Conservation (phyloP, 768 basidiomycete species). For the Boletus reticulatus region DNA sequence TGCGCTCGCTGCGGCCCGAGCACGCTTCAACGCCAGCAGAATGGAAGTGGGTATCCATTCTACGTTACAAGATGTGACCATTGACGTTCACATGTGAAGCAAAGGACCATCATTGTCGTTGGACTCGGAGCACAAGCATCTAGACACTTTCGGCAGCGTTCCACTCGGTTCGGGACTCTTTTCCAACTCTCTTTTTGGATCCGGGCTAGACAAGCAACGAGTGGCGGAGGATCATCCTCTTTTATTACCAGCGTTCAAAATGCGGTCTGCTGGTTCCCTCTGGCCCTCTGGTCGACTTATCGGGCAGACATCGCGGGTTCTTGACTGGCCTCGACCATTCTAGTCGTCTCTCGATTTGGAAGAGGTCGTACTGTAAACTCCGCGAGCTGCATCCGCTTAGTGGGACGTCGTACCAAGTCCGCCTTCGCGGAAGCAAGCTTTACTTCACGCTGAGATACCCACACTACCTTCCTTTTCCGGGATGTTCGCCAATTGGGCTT, state of each 20-base stretch:
- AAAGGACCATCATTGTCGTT: not conserved
- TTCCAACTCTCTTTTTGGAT: not conserved
- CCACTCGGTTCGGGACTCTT: not conserved
- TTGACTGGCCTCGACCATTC: conserved; percentile 6
- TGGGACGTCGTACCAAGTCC: conserved; percentile 19
- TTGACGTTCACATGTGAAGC: not conserved
- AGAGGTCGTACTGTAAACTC: conserved; percentile 25
- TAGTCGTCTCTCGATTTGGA: conserved; percentile 30
- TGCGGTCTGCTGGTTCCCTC: not conserved
- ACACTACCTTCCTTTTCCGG: not conserved
- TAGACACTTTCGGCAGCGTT: not conserved
- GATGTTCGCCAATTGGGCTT: not conserved
- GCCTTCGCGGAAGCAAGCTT: conserved; percentile 28
- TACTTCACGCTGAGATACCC: not conserved
- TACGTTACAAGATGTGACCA: not conserved
- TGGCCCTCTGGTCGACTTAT: not conserved
- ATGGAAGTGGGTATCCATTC: conserved; percentile 1
- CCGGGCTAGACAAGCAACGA: not conserved
- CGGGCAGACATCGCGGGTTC: not conserved
- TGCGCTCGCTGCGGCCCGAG: not conserved
- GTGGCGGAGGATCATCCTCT: not conserved
- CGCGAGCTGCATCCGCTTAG: conserved; percentile 28
- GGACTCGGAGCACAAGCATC: not conserved
- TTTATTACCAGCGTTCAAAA: not conserved
- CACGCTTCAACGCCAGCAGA: not conserved